These are phyloP conservation scores for Sarocladiaceae sp. DNA, from an alignment of 2,329 filamentous ascomycete genomes.

Conservation along the genomic window DNA sequence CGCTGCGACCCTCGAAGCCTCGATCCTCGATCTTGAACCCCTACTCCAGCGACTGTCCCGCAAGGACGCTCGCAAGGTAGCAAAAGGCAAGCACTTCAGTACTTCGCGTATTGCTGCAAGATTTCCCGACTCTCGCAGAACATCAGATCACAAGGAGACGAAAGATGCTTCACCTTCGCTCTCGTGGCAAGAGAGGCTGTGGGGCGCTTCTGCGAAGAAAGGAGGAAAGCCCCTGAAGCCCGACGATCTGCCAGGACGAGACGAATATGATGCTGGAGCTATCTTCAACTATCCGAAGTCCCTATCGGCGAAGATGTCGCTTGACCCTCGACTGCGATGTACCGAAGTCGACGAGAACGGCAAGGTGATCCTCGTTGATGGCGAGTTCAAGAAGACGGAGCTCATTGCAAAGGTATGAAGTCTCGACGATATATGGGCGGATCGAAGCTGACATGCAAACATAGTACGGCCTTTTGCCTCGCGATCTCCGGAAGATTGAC, in stretches of 20 bases:
- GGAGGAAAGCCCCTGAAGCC: conserved; percentile 42
- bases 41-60: conserved; percentile 13
- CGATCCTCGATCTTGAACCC: conserved; percentile 22
- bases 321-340: conserved; percentile 82
- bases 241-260: conserved; percentile 53
- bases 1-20: conserved; percentile 21
- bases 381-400: conserved; percentile 97
- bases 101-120: conserved; percentile 22
- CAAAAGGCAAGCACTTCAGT: conserved; percentile 20
- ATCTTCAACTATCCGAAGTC: conserved; percentile 68
- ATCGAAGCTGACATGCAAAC: conserved; percentile 15
- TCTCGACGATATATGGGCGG: background rate
- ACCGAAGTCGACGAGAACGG: conserved; percentile 94
- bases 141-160: background rate
- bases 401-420: conserved; percentile 77
- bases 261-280: conserved; percentile 53
- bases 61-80: background rate
- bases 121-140: background rate
- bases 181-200: conserved; percentile 47
- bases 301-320: conserved; percentile 69
- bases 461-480: conserved; percentile 86
- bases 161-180: conserved; percentile 20
- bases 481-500: conserved; percentile 96
- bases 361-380: conserved; percentile 86
- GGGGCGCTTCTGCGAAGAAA: conserved; percentile 35